Evolutionary conservation across 2,329 filamentous ascomycete genomes (phyloP), one percentile per base, ranked within the genome.

Genomic region (Xylogone sp.): DNA sequence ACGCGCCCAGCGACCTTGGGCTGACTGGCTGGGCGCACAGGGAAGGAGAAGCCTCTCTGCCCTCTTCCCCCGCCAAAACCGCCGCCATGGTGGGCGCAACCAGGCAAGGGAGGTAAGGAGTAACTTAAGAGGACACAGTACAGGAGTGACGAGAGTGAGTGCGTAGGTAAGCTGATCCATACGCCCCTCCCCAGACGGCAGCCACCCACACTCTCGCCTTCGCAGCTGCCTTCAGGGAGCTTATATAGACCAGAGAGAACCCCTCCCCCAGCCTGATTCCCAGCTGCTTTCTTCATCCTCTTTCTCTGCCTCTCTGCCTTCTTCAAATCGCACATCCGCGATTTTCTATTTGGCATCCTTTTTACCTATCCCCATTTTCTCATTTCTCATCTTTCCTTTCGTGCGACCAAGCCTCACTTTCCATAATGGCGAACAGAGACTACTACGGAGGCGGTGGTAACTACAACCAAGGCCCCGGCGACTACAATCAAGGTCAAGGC

Each of bases 381-480:
- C 13, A 7, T 39, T 16, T 18, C 34, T 39, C 34, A 39, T 18
- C 34, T 18, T 39, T 16, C 13, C 34, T 39, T 16, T 5, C 34
- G 10, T 39, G 12, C n/a, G 5, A 39, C 5, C n/a, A 21, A n/a
- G 5, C 22, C 21, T 18, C 44, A 16, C 10, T 39, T 4, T 13
- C 21, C 22, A 51, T 22, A 29, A 54, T 54, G 52, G 21, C 52
- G 16, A 48, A 29, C 31, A 43, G 46, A 29, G 52, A 54, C 4
- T 54, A 52, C 52, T 54, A 52, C 49, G 49, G 43, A 34, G 43
- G 45, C 22, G 48, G 51, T 49, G 31, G 31, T 49, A 42, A 53
- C 31, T 39, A 27, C 24, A 27, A 27, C 51, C 20, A 48, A 21
- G n/a, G n/a, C n/a, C n/a, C n/a, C n/a, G 43, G 45, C 22, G 48